Evolutionary conservation across 495 filamentous ascomycete species (phyloP), one percentile per base, ranked within the genome.

Genomic region (Trichoderma parareesei): DNA sequence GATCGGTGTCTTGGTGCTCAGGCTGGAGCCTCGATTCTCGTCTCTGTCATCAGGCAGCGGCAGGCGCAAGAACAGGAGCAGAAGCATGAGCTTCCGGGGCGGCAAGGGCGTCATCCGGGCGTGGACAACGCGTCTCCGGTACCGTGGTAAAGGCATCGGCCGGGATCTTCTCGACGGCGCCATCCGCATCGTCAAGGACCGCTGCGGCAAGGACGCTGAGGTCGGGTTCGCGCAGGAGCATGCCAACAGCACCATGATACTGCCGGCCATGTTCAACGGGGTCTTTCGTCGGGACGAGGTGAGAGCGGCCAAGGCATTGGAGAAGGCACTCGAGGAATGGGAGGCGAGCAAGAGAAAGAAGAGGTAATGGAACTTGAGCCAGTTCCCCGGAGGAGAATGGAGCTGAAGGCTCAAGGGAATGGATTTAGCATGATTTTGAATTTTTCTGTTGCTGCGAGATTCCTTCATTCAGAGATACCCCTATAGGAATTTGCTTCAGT

Each of bases 111-210:
- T 89, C 18, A 86, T 93, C 59, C 78, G 87, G 33, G 90, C 88
- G 1, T 93, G 90, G 89, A 90, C 90, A 4, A 88, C 91, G 0
- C 79, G 81, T 71, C 66, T 84, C 65, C 77, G 73, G 67, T 93
- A 90, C 71, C 80, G 92, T 13, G 75, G 82, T 5, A 78, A 79
- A 62, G 91, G 91, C 0, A 74, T 95, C 8, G 92, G 91, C 4
- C 76, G 69, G 16, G 86, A 82, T 35, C 74, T 96, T 71, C 74
- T 95, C 63, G 81, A 87, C 63, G 83, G 87, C 67, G 88, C 85
- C 4, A 84, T 90, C 1, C 75, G 73, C 64, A 65, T 88, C 57
- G 83, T 82, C 62, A 78, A 80, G 63, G 79, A 82, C 67, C 78
- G 79, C 69, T 82, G 80, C 64, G 86, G 88, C 6, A 79, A 74